These are phyloP conservation scores for Blastobotrys buckinghamii DNA, from an alignment of 1,139 yeast species.

Conservation along the genomic window DNA sequence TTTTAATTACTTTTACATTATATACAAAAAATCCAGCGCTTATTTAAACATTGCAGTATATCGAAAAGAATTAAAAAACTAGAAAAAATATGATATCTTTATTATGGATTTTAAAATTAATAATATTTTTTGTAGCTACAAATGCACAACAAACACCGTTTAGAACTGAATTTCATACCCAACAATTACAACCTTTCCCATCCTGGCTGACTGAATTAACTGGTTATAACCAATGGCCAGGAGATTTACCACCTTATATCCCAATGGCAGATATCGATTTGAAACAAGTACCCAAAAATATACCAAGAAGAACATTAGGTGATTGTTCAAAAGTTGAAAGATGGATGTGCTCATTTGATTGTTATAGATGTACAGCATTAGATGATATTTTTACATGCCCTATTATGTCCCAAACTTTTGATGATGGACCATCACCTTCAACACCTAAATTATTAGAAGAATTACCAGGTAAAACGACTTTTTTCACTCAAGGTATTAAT, in stretches of 20 bases:
- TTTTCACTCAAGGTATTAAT: conserved; percentile 80
- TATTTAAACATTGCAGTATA: too few relatives aligned
- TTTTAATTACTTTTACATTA: too few relatives aligned
- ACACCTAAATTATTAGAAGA: conserved; percentile 54
- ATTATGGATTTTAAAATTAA: background rate
- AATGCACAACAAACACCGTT: conserved; percentile 1
- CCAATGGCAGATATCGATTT: conserved; percentile 69
- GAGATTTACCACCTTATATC: conserved; percentile 76
- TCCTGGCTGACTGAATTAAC: conserved; percentile 72
- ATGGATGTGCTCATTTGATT: conserved; percentile 75
- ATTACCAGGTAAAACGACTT: conserved; percentile 56
- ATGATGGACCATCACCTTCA: conserved; percentile 84
- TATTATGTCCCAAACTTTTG: conserved; percentile 74
- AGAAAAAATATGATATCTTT: background rate
- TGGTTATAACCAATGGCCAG: conserved; percentile 77
- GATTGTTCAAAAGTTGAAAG: conserved; percentile 47
- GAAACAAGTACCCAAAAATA: conserved; percentile 40
- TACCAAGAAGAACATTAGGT: conserved; percentile 52
- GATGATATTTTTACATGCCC: conserved; percentile 79
- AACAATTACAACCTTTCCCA: conserved; percentile 45
- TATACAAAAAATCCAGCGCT: too few relatives aligned
- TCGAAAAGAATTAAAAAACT: too few relatives aligned
- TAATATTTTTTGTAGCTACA: background rate
- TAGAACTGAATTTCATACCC: conserved; percentile 5
- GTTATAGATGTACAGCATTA: conserved; percentile 67